Evolutionary conservation across 1,139 yeast species (phyloP).

Genomic region (Debaryomyces udenii): DNA sequence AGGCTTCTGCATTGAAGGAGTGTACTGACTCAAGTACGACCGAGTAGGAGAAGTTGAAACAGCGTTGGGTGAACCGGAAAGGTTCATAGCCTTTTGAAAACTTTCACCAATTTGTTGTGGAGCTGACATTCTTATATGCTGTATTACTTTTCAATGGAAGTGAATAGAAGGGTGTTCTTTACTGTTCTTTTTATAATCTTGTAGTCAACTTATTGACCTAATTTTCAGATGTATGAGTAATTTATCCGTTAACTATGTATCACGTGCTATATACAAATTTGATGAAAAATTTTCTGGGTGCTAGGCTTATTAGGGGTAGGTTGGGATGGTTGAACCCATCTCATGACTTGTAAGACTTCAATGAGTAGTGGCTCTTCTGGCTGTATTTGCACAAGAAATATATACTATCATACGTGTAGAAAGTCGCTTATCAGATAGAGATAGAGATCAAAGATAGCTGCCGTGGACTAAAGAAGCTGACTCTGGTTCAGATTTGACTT

Average conservation of each 20-base stretch:
- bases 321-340: no score
- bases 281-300: constrained; percentile 8
- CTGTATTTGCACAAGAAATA: no score
- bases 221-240: constrained; percentile 9
- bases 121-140: constrained; percentile 49
- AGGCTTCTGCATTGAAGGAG: constrained; percentile 49
- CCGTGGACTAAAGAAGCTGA: no score
- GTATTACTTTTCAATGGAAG: background rate
- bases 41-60: constrained; percentile 76
- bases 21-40: constrained; percentile 50
- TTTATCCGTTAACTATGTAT: constrained; percentile 7
- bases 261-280: constrained; percentile 12
- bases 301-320: no score
- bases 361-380: no score
- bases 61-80: constrained; percentile 63
- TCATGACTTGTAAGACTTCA: no score
- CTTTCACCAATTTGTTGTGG: constrained; percentile 70
- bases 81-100: constrained; percentile 56
- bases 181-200: background rate
- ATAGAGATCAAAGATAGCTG: no score
- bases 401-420: no score
- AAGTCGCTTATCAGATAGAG: no score
- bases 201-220: constrained; percentile 1
- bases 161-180: background rate
- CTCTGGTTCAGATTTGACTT: no score